A percentile compares a stretch with the other conserved stretches of the same genome.
Evolutionary conservation across 2,329 filamentous ascomycete genomes (phyloP).

Genomic region (Tolypocladium amazonense): DNA sequence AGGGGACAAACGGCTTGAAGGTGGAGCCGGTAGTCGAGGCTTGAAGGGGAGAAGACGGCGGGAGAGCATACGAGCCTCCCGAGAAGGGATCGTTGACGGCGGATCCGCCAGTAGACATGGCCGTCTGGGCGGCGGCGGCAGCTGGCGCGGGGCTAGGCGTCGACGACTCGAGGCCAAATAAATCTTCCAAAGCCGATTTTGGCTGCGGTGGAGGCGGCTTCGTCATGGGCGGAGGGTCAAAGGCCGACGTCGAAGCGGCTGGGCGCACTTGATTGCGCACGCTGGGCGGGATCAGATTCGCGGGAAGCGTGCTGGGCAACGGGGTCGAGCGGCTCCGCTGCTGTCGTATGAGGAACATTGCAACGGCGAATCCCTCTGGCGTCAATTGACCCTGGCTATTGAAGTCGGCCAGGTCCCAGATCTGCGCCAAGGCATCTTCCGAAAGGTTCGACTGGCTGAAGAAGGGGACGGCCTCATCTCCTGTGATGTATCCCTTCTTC

Average conservation of each 20-base stretch:
- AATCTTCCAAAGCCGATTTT: constrained; percentile 81
- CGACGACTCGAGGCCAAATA: constrained; percentile 81
- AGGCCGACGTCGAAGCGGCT: constrained; percentile 41
- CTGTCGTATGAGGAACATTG: constrained; percentile 92
- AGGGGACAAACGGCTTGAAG: constrained; percentile 88
- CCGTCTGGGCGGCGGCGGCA: constrained; percentile 45
- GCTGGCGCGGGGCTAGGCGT: constrained; percentile 30
- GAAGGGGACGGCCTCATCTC: constrained; percentile 89
- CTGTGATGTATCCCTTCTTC: constrained; percentile 75
- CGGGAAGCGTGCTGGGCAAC: constrained; percentile 67
- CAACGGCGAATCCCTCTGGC: constrained; percentile 88
- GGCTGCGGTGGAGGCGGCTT: constrained; percentile 33
- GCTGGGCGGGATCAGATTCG: constrained; percentile 75
- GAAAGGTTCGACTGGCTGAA: constrained; percentile 85
- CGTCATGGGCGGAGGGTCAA: constrained; percentile 32
- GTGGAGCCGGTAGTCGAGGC: constrained; percentile 35
- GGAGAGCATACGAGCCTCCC: constrained; percentile 33
- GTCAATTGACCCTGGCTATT: constrained; percentile 78
- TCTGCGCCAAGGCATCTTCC: constrained; percentile 82
- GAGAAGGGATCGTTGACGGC: constrained; percentile 52
- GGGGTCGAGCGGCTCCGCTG: constrained; percentile 57
- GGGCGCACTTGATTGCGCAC: constrained; percentile 56
- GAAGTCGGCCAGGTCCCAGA: constrained; percentile 96
- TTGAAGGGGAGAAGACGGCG: constrained; percentile 44
- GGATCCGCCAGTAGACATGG: constrained; percentile 67